These are phyloP conservation scores for Rhizophora mangle DNA, from an alignment of 345 rosid genomes.

Conservation along the genomic window DNA sequence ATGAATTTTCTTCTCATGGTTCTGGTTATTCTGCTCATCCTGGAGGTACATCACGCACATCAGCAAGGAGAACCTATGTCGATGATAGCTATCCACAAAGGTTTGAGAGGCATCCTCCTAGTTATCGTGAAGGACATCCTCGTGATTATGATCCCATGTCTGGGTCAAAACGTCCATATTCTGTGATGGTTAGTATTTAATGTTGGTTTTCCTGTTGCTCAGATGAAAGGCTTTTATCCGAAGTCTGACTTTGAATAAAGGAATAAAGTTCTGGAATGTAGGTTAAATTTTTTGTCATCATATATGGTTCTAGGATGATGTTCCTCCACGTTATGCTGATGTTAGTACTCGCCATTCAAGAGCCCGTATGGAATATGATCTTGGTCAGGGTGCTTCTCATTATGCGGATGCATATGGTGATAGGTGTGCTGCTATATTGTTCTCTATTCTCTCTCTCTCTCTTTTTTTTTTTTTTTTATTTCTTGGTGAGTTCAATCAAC, in stretches of 20 bases:
- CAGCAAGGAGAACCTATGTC: constrained; percentile 69
- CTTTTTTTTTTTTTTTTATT: no score
- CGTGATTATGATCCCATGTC: constrained; percentile 85
- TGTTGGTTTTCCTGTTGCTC: constrained; percentile 2
- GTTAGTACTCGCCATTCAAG: constrained; percentile 68
- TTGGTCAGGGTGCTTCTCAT: constrained; percentile 54
- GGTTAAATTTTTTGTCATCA: constrained; percentile 7
- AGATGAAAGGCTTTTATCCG: background rate
- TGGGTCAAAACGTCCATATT: constrained; percentile 87
- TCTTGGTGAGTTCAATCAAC: background rate
- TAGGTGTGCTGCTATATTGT: constrained; percentile 43
- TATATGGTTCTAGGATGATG: constrained; percentile 57
- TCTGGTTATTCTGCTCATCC: constrained; percentile 72
- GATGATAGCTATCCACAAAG: constrained; percentile 79
- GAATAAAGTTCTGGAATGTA: background rate
- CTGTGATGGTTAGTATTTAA: constrained; percentile 60
- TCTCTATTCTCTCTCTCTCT: background rate
- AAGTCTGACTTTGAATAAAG: background rate
- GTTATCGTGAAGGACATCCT: constrained; percentile 68
- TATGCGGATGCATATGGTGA: constrained; percentile 80
- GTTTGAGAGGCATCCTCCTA: constrained; percentile 76
- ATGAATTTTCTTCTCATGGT: constrained; percentile 67
- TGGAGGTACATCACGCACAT: constrained; percentile 60
- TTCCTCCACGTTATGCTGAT: constrained; percentile 82
- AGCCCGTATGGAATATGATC: constrained; percentile 86